phyloP scores from a whole-genome alignment of 2,329 filamentous ascomycete genomes.

The Penicillium sp. region DNA sequence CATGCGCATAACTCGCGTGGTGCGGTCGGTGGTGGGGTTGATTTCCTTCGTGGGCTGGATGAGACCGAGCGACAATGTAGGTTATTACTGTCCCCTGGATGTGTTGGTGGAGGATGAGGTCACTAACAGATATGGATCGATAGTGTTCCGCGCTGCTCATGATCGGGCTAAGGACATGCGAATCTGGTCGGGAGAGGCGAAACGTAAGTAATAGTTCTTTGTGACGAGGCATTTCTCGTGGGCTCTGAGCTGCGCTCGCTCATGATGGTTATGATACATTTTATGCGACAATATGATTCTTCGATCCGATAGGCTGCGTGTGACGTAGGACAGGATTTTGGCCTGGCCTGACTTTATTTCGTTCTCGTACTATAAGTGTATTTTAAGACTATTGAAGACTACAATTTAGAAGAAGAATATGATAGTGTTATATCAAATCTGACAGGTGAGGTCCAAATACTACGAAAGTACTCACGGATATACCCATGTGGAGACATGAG shows the following conservation, averaged over 20 bases:
- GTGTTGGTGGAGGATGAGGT: neutral
- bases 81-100: slow-evolving; percentile 4
- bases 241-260: slow-evolving; percentile 32
- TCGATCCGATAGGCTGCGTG: neutral
- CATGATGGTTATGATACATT: slow-evolving; percentile 4
- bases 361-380: neutral
- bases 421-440: neutral
- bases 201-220: slow-evolving; percentile 41
- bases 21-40: slow-evolving; percentile 64
- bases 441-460: neutral
- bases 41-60: slow-evolving; percentile 85
- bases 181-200: slow-evolving; percentile 67
- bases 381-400: neutral
- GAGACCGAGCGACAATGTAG: slow-evolving; percentile 76
- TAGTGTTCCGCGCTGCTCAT: slow-evolving; percentile 71
- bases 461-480: neutral
- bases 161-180: slow-evolving; percentile 70
- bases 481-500: neutral
- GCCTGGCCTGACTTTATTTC: neutral
- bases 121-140: slow-evolving; percentile 16
- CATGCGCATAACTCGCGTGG: slow-evolving; percentile 83
- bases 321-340: neutral
- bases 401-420: neutral
- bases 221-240: neutral
- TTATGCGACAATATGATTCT: neutral